Evolutionary conservation across 176 grass and related monocot species (phyloP), one percentile per base, ranked within the genome.

Genomic region (Zizania latifolia): DNA sequence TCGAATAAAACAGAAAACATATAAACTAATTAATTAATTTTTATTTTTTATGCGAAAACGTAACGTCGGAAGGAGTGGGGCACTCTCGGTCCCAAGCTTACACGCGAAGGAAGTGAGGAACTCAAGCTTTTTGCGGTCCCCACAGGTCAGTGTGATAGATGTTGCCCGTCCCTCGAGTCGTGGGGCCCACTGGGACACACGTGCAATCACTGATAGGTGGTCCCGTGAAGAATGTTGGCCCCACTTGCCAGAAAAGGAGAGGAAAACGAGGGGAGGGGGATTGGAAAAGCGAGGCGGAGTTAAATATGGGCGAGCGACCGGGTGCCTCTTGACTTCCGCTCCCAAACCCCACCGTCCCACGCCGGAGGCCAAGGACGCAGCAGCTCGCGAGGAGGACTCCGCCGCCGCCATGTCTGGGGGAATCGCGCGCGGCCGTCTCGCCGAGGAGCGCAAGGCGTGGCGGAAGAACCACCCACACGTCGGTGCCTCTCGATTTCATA

Each of bases 391-490:
- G 74, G 63, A 31, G 32, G 6, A 10, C 45, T 28, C 62, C 26
- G 60, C 17, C 0, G 65, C 0, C 13, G 60, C 44, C 68, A 91
- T 97, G 94, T 93, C 94, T 9, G 88, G 88, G 23, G 94, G 94
- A 28, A 93, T 97, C 34, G 94, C 94, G 8, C 83, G 94, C 35
- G 90, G 88, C 37, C 90, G 94, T 57, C 90, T 97, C 74, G 83
- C 94, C 10, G 94, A 97, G 86, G 94, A 97, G 91, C 90, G 94
- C 60, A 97, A 93, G 84, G 90, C 94, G 0, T 93, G 94, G 94
- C 81, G 94, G 4, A 97, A 75, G 90, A 97, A 97, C 74, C 94
- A 97, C 79, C 94, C 94, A 30, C 94, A 97, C 63, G 94, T 97
- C 35, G 21, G 86, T 59, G 55, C 62, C 55, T 32, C 54, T 37